phyloP scores from a whole-genome alignment of 106 monocot species.

The Platanthera zijinensis region DNA sequence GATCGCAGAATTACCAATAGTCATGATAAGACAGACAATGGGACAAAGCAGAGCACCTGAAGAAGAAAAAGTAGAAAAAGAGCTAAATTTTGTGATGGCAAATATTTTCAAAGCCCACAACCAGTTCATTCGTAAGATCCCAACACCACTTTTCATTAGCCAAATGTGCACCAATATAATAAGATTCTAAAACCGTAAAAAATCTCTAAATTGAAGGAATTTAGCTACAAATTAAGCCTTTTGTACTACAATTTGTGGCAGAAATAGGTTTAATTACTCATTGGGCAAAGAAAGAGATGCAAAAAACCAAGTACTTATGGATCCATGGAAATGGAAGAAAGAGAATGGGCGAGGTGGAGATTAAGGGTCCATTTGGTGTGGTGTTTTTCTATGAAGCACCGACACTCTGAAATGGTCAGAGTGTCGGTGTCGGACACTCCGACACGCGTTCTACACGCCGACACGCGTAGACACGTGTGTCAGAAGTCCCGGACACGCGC shows the following conservation, averaged over 20 bases:
- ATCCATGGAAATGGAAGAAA: too few relatives aligned
- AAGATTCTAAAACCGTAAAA: neutral
- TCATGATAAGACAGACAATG: conserved; percentile 62
- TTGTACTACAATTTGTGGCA: neutral
- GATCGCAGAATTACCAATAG: conserved; percentile 65
- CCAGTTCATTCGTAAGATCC: neutral
- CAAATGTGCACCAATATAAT: neutral
- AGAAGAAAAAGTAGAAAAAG: neutral
- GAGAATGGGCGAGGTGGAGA: too few relatives aligned
- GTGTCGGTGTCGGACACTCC: too few relatives aligned
- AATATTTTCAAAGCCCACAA: neutral
- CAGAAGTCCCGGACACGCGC: too few relatives aligned
- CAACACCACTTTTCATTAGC: neutral
- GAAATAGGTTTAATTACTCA: neutral
- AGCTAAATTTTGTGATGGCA: neutral
- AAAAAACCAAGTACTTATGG: too few relatives aligned
- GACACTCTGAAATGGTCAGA: too few relatives aligned
- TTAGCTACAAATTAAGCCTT: neutral
- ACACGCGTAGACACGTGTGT: too few relatives aligned
- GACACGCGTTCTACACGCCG: too few relatives aligned
- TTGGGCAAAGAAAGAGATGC: neutral
- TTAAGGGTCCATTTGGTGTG: too few relatives aligned
- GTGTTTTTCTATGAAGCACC: too few relatives aligned
- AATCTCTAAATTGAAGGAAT: neutral
- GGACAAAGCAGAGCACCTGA: conserved; percentile 71